Percentiles rank a stretch among this genome's conserved stretches.
These are phyloP conservation scores for Vaccinium myrtillus DNA, from an alignment of 148 eudicot species.

Conservation along the genomic window DNA sequence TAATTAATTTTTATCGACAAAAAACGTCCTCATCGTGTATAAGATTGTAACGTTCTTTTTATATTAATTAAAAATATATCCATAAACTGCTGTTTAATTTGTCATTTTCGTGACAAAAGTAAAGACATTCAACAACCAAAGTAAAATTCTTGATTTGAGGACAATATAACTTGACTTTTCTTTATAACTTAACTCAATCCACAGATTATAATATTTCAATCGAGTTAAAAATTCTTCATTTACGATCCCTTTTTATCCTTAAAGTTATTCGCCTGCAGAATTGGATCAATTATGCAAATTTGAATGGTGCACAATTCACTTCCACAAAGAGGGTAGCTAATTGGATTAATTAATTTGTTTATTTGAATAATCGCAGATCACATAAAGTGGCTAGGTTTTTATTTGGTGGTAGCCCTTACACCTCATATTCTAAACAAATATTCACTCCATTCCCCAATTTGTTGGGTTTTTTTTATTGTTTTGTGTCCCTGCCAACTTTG, in stretches of 20 bases:
- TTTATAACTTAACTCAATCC: neutral
- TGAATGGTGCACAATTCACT: neutral
- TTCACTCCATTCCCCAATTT: neutral
- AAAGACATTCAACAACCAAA: too few species aligned
- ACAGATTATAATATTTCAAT: neutral
- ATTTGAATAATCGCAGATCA: neutral
- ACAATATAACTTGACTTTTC: too few species aligned
- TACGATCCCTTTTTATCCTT: neutral
- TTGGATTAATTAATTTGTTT: neutral
- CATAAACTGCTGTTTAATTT: too few species aligned
- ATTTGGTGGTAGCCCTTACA: neutral
- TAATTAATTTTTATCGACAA: too few species aligned
- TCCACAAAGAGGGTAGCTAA: neutral
- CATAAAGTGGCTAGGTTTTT: slow-evolving; percentile 1
- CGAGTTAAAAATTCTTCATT: neutral
- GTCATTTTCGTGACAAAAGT: too few species aligned
- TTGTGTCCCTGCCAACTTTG: too few species aligned
- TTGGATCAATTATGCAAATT: neutral
- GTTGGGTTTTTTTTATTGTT: too few species aligned
- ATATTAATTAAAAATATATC: too few species aligned
- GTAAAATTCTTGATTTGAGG: too few species aligned
- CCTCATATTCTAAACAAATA: neutral
- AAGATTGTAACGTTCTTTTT: too few species aligned
- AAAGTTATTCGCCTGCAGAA: neutral
- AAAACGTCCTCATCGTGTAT: too few species aligned